A percentile compares a stretch with the other conserved stretches of the same genome.
These are phyloP conservation scores for Camelina neglecta DNA, from an alignment of 345 rosid genomes.

Conservation along the genomic window DNA sequence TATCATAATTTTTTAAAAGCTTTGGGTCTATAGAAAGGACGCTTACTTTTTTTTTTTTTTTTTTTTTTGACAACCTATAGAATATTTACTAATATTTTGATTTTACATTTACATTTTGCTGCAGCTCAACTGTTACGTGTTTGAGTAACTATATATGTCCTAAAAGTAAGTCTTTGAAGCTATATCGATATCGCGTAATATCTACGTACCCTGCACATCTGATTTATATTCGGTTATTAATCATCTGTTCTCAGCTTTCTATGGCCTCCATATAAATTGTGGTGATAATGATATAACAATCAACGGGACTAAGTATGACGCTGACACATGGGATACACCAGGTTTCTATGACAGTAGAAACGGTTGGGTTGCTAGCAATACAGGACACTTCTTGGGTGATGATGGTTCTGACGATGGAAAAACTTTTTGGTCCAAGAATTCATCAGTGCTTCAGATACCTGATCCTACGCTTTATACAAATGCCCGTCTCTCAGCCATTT, in stretches of 20 bases:
- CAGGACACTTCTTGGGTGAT: constrained; percentile 69
- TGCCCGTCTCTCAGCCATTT: constrained; percentile 59
- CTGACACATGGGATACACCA: constrained; percentile 50
- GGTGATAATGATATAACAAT: constrained; percentile 55
- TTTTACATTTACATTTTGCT: constrained; percentile 2
- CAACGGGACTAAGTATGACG: constrained; percentile 49
- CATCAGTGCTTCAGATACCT: constrained; percentile 31
- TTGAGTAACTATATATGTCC: constrained; percentile 28
- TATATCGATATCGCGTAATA: background rate
- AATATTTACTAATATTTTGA: background rate
- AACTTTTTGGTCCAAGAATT: constrained; percentile 39
- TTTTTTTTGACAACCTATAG: no score
- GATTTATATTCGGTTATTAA: background rate
- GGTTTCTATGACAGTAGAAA: constrained; percentile 18
- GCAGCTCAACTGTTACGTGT: constrained; percentile 34
- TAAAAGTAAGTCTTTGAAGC: constrained; percentile 36
- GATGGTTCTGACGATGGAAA: constrained; percentile 36
- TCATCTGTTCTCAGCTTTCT: constrained; percentile 45
- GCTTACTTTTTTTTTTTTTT: background rate
- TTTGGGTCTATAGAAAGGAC: background rate
- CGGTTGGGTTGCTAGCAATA: constrained; percentile 71
- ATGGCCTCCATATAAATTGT: constrained; percentile 59
- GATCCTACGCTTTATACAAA: constrained; percentile 47
- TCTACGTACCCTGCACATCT: background rate
- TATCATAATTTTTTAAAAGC: background rate